These are phyloP conservation scores for Zea mays DNA, from an alignment of 176 grass and related monocot species.

Conservation along the genomic window DNA sequence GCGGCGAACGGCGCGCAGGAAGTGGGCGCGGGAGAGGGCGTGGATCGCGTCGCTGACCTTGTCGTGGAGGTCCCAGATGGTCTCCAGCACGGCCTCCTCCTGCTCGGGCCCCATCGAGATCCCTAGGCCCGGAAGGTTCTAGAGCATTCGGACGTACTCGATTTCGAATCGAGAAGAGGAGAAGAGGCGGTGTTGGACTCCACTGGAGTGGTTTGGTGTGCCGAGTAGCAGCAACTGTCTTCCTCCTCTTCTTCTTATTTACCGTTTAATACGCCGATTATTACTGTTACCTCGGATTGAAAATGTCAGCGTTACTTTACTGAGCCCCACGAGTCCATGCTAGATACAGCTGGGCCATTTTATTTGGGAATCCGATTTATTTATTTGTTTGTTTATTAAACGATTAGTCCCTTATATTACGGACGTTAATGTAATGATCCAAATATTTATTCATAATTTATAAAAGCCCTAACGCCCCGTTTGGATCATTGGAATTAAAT, in stretches of 20 bases:
- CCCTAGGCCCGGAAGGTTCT: conserved; percentile 37
- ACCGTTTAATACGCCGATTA: not conserved
- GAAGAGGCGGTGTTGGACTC: not conserved
- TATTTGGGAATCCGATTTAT: too few species aligned
- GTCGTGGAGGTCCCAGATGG: conserved; percentile 96
- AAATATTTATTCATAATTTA: too few species aligned
- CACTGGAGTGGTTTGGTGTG: too few species aligned
- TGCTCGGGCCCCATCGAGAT: conserved; percentile 62
- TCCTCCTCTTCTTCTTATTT: too few species aligned
- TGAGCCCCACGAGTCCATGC: not conserved
- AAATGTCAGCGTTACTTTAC: not conserved
- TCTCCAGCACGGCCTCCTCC: conserved; percentile 69
- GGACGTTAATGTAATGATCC: too few species aligned
- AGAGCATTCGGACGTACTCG: conserved; percentile 9
- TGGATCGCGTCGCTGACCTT: conserved; percentile 93
- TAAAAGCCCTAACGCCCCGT: too few species aligned
- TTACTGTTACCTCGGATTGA: not conserved
- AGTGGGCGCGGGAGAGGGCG: conserved; percentile 72
- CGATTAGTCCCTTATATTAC: too few species aligned
- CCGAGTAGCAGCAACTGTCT: not conserved
- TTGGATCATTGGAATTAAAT: too few species aligned
- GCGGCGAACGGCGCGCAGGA: conserved; percentile 64
- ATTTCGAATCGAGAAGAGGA: not conserved
- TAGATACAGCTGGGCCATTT: too few species aligned
- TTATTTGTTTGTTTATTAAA: too few species aligned